Conservation (phyloP, 805 yeast genomes). For the Wickerhamiella vanderwaltii region DNA sequence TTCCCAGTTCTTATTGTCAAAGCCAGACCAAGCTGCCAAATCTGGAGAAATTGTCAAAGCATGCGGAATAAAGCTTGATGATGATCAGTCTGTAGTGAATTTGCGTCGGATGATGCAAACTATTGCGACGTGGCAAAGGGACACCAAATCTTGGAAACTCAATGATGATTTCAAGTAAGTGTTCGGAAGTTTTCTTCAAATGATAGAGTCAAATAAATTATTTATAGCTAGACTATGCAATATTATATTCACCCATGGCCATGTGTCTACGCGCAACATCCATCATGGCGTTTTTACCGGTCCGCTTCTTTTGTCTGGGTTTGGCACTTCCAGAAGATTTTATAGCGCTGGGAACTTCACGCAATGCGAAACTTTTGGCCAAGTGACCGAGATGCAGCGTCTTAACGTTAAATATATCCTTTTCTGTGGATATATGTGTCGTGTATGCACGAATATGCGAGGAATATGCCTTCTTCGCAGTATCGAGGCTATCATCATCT, state of each 20-base stretch:
- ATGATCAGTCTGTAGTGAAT: slow-evolving; percentile 44
- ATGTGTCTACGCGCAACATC: slow-evolving; percentile 19
- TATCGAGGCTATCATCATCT: slow-evolving; percentile 43
- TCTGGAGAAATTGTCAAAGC: slow-evolving; percentile 38
- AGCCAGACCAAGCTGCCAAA: slow-evolving; percentile 33
- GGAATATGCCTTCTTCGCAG: slow-evolving; percentile 71
- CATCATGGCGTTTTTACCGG: slow-evolving; percentile 18
- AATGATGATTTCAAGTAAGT: slow-evolving; percentile 36
- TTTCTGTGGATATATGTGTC: slow-evolving; percentile 76
- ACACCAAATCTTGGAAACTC: slow-evolving; percentile 50
- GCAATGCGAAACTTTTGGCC: slow-evolving; percentile 85
- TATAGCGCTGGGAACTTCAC: slow-evolving; percentile 76
- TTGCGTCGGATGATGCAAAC: slow-evolving; percentile 57
- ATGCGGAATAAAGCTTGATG: slow-evolving; percentile 31
- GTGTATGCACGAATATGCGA: slow-evolving; percentile 93
- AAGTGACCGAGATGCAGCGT: slow-evolving; percentile 85
- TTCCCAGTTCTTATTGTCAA: slow-evolving; percentile 29
- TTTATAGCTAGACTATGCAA: slow-evolving; percentile 11
- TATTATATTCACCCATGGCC: slow-evolving; percentile 19
- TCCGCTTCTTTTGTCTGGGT: slow-evolving; percentile 13
- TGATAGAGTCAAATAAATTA: no score
- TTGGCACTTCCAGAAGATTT: slow-evolving; percentile 12
- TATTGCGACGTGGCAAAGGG: slow-evolving; percentile 56
- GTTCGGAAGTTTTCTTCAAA: not conserved
- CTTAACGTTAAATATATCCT: slow-evolving; percentile 69